Evolutionary conservation across 2,329 filamentous ascomycete genomes (phyloP).

Genomic region (Cladophialophora bantiana): DNA sequence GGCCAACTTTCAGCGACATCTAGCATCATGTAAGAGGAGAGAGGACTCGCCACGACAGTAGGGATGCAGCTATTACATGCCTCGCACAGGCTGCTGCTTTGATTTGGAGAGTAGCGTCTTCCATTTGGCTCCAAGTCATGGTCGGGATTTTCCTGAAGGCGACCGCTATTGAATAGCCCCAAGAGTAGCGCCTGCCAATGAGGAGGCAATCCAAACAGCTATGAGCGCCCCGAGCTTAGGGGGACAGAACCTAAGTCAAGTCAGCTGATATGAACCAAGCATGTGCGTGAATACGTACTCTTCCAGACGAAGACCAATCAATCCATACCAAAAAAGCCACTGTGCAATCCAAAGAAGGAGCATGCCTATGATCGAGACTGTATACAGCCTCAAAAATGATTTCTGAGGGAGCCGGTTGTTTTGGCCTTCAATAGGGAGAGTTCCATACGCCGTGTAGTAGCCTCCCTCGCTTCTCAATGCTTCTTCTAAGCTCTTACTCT

Average conservation of each 20-base stretch:
- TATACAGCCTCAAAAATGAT: constrained; percentile 29
- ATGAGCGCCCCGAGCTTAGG: constrained; percentile 42
- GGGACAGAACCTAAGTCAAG: constrained; percentile 42
- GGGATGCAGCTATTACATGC: too few relatives aligned
- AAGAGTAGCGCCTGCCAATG: constrained; percentile 25
- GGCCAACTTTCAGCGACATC: too few relatives aligned
- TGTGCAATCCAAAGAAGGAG: constrained; percentile 42
- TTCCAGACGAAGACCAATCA: constrained; percentile 41
- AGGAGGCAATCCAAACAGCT: constrained; percentile 38
- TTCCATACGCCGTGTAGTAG: constrained; percentile 7
- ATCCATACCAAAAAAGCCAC: constrained; percentile 45
- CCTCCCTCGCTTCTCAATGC: constrained; percentile 7
- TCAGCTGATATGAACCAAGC: constrained; percentile 32
- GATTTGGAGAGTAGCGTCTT: background rate
- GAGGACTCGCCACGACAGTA: too few relatives aligned
- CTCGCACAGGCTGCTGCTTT: background rate
- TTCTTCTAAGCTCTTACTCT: constrained; percentile 19
- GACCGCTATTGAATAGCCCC: constrained; percentile 5
- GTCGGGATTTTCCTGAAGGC: background rate
- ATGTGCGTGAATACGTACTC: constrained; percentile 39
- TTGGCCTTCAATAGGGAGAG: constrained; percentile 17
- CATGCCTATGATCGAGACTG: constrained; percentile 34
- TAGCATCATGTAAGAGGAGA: too few relatives aligned
- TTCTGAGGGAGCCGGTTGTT: constrained; percentile 16
- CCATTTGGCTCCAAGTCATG: background rate